Evolutionary conservation across 1,284 basidiomycete species (phyloP), one percentile per base, ranked within the genome.

Genomic region (Cutaneotrichosporon mucoides): DNA sequence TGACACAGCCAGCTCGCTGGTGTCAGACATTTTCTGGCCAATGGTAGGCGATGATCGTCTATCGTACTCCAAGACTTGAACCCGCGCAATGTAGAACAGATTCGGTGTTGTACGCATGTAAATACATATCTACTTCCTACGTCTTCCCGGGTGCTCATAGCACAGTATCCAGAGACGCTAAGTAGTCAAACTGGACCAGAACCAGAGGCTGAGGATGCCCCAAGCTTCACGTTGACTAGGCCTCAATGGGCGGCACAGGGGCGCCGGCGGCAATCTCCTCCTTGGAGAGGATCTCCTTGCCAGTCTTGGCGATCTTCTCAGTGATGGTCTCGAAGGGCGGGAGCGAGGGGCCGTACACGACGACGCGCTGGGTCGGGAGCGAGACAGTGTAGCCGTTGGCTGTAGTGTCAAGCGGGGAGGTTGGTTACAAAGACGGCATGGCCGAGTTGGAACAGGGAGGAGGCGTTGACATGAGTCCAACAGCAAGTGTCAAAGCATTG

Each of bases 281-380:
- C 60, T 72, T 66, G 16, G 45, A 33, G 13, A 66, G 57, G 36
- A 76, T 73, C 67, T 70, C 64, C 64, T 79, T 79, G 41, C 77
- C 77, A 2, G 77, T 79, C 72, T 79, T 79, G 15, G 67, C 67
- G 57, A 78, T 77, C 68, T 76, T 76, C 41, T 70, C 72, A 10
- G 72, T 73, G 13, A 78, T 61, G 2, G 66, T 64, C 13, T 75
- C 73, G 45, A 77, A 73, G 13, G 67, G 62, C 6, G 76, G 76
- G 1, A 78, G 61, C 16, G 61, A 57, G 10, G 72, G 71, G 51
- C 77, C 77, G 73, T 74, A 79, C 41, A 79, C 71, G 47, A 74
- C 60, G 16, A 74, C 76, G 15, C 68, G 68, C 55, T 79, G 75
- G 36, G 63, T 68, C 11, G 64, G 53, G 36, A 79, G 72, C 33